phyloP scores from a whole-genome alignment of 352 stramenopile genomes.

The Phytophthora litchii region DNA sequence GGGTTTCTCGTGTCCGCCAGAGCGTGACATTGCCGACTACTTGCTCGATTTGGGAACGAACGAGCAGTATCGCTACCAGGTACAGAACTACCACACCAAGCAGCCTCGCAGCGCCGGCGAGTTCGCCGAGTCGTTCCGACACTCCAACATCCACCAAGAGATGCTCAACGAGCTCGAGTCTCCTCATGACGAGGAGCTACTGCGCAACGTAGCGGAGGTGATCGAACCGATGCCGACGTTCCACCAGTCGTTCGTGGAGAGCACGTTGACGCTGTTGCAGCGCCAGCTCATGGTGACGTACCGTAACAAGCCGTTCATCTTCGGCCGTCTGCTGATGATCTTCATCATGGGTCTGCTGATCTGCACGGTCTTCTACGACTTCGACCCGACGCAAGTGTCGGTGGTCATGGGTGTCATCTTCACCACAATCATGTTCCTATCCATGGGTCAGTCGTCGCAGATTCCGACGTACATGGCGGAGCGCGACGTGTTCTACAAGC shows the following conservation, averaged over 20 bases:
- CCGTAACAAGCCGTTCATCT: conserved; percentile 51
- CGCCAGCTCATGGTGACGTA: conserved; percentile 70
- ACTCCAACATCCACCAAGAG: conserved; percentile 35
- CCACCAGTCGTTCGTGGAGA: conserved; percentile 43
- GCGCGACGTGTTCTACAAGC: conserved; percentile 79
- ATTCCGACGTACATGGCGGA: conserved; percentile 73
- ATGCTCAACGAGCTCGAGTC: conserved; percentile 36
- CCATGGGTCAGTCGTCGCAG: conserved; percentile 68
- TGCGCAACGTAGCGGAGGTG: conserved; percentile 17
- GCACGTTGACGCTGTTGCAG: conserved; percentile 31
- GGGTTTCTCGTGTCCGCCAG: conserved; percentile 36
- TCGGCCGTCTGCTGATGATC: conserved; percentile 43
- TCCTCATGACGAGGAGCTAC: conserved; percentile 21
- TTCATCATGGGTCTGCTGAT: conserved; percentile 50
- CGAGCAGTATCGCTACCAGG: conserved; percentile 32
- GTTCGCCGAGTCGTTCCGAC: conserved; percentile 34
- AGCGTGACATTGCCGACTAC: conserved; percentile 36
- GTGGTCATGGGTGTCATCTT: conserved; percentile 73
- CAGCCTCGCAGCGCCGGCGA: conserved; percentile 4
- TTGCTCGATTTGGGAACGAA: conserved; percentile 27
- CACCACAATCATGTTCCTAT: conserved; percentile 74
- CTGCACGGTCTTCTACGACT: conserved; percentile 50
- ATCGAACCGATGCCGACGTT: conserved; percentile 33
- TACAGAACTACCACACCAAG: conserved; percentile 11
- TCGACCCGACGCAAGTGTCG: conserved; percentile 40